Conservation (phyloP, 2,329 filamentous ascomycete genomes). For the Camillea tinctor region DNA sequence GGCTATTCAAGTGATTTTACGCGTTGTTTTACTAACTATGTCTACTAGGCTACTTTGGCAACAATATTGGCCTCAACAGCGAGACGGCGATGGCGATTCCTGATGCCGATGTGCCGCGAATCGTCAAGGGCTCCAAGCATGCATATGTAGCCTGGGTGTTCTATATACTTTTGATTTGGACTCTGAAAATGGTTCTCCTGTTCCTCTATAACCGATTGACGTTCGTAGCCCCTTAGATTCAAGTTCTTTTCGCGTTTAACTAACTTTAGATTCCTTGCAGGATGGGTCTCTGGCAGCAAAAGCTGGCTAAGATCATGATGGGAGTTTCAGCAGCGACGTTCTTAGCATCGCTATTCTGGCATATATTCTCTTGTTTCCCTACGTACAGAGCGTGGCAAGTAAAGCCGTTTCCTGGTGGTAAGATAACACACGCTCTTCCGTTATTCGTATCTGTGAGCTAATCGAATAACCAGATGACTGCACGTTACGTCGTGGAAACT, state of each 20-base stretch:
- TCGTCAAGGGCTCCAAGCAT: constrained; percentile 30
- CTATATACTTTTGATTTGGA: constrained; percentile 35
- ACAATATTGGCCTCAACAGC: constrained; percentile 29
- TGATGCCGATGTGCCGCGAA: constrained; percentile 19
- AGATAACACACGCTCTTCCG: neutral
- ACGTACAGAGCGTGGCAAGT: constrained; percentile 32
- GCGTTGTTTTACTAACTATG: neutral
- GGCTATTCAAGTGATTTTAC: constrained; percentile 40
- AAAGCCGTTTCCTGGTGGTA: constrained; percentile 30
- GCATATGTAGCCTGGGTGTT: constrained; percentile 35
- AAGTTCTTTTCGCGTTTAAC: neutral
- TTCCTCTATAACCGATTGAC: constrained; percentile 32
- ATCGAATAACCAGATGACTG: constrained; percentile 20
- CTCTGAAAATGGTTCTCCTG: constrained; percentile 32
- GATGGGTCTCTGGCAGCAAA: constrained; percentile 26
- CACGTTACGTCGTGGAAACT: constrained; percentile 21
- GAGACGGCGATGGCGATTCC: constrained; percentile 28
- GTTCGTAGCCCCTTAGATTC: constrained; percentile 10
- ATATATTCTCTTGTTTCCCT: constrained; percentile 31
- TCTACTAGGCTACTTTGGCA: constrained; percentile 25
- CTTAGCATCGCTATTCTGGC: constrained; percentile 28
- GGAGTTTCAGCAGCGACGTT: constrained; percentile 27
- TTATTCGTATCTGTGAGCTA: neutral
- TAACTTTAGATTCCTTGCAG: constrained; percentile 10
- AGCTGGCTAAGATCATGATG: constrained; percentile 22